Evolutionary conservation across 148 eudicot species (phyloP), one percentile per base, ranked within the genome.

Genomic region (Arbutus unedo): DNA sequence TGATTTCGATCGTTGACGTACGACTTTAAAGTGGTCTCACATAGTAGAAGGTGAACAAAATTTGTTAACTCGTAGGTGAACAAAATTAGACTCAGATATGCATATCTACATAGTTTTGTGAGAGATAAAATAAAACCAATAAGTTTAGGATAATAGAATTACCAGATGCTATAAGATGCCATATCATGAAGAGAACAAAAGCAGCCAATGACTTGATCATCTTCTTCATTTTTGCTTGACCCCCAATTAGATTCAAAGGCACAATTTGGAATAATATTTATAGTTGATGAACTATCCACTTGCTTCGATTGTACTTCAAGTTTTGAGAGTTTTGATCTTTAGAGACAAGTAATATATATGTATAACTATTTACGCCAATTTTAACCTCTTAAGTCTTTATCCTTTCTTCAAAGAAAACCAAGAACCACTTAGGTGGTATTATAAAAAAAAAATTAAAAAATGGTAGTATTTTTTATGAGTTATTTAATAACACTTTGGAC

Each of bases 261-360:
- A 31, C 38, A 31, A 31, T 31, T 68, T 54, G 78, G 79, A 10
- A 11, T 55, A 25, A 48, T 82, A 79, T 31, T 23, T 84, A 84
- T 82, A 54, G 31, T 16, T 57, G 62, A 47, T 44, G 44, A 3
- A 21, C 11, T 6, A 80, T 11, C 16, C 76, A 54, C 19, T n/a
- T 81, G 23, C 86, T 86, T 92, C 72, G 88, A 89, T 89, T 90
- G 57, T 78, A 84, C 91, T 89, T 85, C 67, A 92, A 89, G 93
- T 82, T 80, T 62, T 81, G 71, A 82, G 49, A 73, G 76, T 56
- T 11, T 53, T 45, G 62, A 72, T 85, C 89, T 88, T 88, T 79
- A 51, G 80, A 74, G 60, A 47, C 16, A 85, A 86, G 75, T 4
- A 25, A 68, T 4, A 3, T 0, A 1, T 5, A 41, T 13, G 2